phyloP scores from a whole-genome alignment of 345 rosid species.

The Lepidium africanum region DNA sequence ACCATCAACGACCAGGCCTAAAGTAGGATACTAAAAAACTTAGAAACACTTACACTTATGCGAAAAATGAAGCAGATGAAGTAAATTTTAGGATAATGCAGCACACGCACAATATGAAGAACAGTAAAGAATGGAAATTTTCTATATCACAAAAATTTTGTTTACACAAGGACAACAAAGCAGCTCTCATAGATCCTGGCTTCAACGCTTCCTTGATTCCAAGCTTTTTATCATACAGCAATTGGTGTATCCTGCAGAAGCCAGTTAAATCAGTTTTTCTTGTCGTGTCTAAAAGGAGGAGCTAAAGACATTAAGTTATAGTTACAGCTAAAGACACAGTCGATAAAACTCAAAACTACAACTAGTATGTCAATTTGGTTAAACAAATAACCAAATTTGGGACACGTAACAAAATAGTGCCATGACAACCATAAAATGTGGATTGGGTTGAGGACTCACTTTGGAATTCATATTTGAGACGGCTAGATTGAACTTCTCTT shows the following conservation, averaged over 20 bases:
- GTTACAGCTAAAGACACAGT: too few relatives aligned
- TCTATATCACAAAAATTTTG: slow-evolving; percentile 22
- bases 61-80: neutral
- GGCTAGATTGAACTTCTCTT: slow-evolving; percentile 75
- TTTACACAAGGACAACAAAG: slow-evolving; percentile 14
- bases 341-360: neutral
- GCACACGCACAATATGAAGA: slow-evolving; percentile 3
- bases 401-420: neutral
- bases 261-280: neutral
- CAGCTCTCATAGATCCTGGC: slow-evolving; percentile 3
- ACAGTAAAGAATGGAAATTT: slow-evolving; percentile 19
- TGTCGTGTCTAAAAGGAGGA: neutral
- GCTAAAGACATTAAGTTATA: neutral
- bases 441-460: slow-evolving; percentile 33
- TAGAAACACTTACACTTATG: slow-evolving; percentile 12
- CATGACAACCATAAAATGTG: neutral
- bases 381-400: neutral
- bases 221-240: slow-evolving; percentile 41
- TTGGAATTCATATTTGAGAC: slow-evolving; percentile 76
- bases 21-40: neutral
- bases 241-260: slow-evolving; percentile 65
- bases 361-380: neutral
- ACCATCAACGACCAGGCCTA: neutral
- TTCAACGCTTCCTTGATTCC: slow-evolving; percentile 5
- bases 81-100: neutral